Percentiles rank a stretch among this genome's conserved stretches.
These are phyloP conservation scores for Yarrowia divulgata DNA, from an alignment of 805 yeast genomes.

Conservation along the genomic window DNA sequence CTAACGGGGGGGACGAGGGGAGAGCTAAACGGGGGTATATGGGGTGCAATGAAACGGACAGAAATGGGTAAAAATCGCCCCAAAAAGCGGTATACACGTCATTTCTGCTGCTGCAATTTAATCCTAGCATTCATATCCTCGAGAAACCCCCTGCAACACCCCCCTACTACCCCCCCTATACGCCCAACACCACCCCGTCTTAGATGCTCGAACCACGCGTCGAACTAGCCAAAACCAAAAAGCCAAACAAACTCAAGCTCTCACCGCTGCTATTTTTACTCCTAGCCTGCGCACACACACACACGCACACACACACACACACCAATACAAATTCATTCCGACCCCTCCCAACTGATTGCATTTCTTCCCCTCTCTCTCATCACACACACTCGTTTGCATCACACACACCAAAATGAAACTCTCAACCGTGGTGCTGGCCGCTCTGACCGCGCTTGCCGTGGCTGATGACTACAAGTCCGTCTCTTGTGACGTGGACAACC, in stretches of 20 bases:
- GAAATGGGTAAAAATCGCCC: too few relatives aligned
- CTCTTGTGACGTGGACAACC: constrained; percentile 60
- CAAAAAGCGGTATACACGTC: neutral
- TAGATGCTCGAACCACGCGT: constrained; percentile 8
- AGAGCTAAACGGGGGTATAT: neutral
- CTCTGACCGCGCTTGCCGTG: constrained; percentile 44
- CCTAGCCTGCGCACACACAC: constrained; percentile 30
- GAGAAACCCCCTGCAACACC: neutral
- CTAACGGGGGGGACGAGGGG: neutral
- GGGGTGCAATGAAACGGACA: neutral
- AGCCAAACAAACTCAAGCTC: constrained; percentile 33
- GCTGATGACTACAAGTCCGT: constrained; percentile 44
- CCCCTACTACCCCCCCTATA: neutral
- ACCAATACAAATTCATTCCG: constrained; percentile 28
- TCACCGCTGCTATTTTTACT: constrained; percentile 33
- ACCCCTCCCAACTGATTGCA: constrained; percentile 22
- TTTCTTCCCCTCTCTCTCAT: constrained; percentile 1
- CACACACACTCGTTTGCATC: constrained; percentile 36
- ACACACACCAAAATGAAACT: constrained; percentile 11
- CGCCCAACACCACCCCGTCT: neutral
- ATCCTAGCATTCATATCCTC: too few relatives aligned
- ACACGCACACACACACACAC: constrained; percentile 22
- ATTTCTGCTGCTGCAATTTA: neutral
- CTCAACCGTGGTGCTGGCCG: constrained; percentile 37
- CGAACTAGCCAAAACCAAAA: constrained; percentile 2